phyloP scores from a whole-genome alignment of 2,329 filamentous ascomycete genomes.

The Nothophoma quercina region DNA sequence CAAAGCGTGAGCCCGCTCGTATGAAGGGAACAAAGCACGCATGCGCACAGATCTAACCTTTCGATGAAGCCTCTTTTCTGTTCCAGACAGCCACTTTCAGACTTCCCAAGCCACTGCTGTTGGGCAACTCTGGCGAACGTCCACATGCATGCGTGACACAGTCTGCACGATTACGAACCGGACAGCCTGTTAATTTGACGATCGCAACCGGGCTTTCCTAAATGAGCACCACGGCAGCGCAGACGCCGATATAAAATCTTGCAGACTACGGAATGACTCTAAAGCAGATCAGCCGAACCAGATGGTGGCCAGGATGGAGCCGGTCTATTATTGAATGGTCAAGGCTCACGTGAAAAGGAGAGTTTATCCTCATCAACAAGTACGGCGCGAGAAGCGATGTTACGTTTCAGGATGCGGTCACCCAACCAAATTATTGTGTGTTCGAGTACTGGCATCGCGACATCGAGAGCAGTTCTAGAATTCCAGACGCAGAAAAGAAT shows the following conservation, averaged over 20 bases:
- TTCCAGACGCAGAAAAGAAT: constrained; percentile 20
- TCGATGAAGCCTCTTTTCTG: constrained; percentile 1
- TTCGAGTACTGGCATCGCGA: background rate
- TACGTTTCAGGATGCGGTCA: constrained; percentile 32
- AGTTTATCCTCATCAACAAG: constrained; percentile 16
- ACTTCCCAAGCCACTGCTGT: constrained; percentile 3
- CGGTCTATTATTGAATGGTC: constrained; percentile 27
- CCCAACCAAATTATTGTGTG: constrained; percentile 27
- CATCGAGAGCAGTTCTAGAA: background rate
- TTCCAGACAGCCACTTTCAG: constrained; percentile 1
- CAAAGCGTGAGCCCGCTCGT: constrained; percentile 7
- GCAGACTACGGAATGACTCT: constrained; percentile 29
- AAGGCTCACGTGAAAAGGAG: constrained; percentile 43
- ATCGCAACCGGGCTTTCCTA: constrained; percentile 30
- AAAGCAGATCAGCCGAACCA: constrained; percentile 44
- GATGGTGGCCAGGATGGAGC: constrained; percentile 30
- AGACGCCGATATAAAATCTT: constrained; percentile 30
- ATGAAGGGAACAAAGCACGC: constrained; percentile 8
- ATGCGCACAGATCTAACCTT: background rate
- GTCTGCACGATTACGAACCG: constrained; percentile 32
- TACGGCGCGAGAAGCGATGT: constrained; percentile 21
- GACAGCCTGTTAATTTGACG: constrained; percentile 27
- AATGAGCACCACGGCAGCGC: constrained; percentile 24
- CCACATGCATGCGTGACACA: constrained; percentile 20
- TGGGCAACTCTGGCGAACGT: constrained; percentile 16